A percentile compares a stretch with the other conserved stretches of the same genome.
Conservation (phyloP, 148 eudicot genomes). For the Polygonum aviculare region DNA sequence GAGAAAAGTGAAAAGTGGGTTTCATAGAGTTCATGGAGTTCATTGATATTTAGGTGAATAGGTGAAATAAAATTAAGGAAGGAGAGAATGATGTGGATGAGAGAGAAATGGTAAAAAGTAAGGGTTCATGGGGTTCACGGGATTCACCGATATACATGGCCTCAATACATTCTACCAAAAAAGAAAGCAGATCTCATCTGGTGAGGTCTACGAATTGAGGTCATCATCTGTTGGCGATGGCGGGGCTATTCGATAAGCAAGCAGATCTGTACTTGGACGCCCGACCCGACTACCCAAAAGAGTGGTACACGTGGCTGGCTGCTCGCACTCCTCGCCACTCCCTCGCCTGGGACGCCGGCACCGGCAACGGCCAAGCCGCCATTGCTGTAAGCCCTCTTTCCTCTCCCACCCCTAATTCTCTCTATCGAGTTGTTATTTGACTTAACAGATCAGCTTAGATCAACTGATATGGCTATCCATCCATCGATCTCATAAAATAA, state of each 20-base stretch:
- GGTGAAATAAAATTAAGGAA: too few relatives aligned
- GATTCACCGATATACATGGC: too few relatives aligned
- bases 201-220: not conserved
- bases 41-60: too few relatives aligned
- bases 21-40: too few relatives aligned
- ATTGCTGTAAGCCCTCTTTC: conserved; percentile 17
- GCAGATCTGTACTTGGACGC: conserved; percentile 16
- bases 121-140: too few relatives aligned
- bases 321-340: conserved; percentile 25
- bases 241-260: conserved; percentile 27
- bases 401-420: not conserved
- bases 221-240: conserved; percentile 9
- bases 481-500: not conserved
- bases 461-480: not conserved
- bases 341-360: conserved; percentile 48
- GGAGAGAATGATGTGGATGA: too few relatives aligned
- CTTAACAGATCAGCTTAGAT: not conserved
- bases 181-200: not conserved
- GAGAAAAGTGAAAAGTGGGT: too few relatives aligned
- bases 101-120: too few relatives aligned
- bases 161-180: too few relatives aligned
- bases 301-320: conserved; percentile 29
- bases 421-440: not conserved
- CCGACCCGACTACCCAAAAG: conserved; percentile 23
- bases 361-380: conserved; percentile 52